Percentiles rank a stretch among this genome's conserved stretches.
These are phyloP conservation scores for Boletus vermiculosoides DNA, from an alignment of 768 basidiomycete genomes.

Conservation along the genomic window DNA sequence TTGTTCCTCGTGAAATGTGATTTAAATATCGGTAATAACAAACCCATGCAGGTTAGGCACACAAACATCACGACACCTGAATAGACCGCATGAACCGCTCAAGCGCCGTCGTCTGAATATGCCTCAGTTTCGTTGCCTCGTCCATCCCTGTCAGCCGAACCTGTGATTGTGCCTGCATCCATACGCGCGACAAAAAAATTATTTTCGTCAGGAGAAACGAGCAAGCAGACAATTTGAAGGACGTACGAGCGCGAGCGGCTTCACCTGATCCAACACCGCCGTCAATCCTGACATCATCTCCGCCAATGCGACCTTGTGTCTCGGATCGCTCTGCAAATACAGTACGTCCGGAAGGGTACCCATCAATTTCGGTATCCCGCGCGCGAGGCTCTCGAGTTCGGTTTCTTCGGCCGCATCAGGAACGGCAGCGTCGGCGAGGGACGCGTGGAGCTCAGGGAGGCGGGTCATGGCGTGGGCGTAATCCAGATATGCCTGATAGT, in stretches of 20 bases:
- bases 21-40: constrained; percentile 26
- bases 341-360: constrained; percentile 67
- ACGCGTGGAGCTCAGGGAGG: constrained; percentile 53
- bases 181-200: not conserved
- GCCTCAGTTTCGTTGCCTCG: constrained; percentile 57
- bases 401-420: constrained; percentile 46
- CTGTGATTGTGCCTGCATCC: constrained; percentile 39
- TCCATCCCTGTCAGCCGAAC: constrained; percentile 47
- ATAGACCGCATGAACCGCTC: constrained; percentile 66
- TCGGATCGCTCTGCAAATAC: constrained; percentile 51
- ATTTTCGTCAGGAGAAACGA: not conserved
- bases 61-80: constrained; percentile 30
- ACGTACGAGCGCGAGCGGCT: constrained; percentile 62
- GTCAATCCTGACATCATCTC: constrained; percentile 72
- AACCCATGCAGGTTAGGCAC: constrained; percentile 1
- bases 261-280: constrained; percentile 54
- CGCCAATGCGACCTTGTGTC: constrained; percentile 67
- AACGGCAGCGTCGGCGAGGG: constrained; percentile 40
- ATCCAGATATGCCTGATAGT: constrained; percentile 61
- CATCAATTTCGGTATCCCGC: constrained; percentile 63
- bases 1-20: constrained; percentile 2
- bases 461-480: constrained; percentile 64
- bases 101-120: constrained; percentile 62
- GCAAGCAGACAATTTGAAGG: not conserved
- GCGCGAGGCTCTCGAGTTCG: constrained; percentile 60